phyloP scores from a whole-genome alignment of 2,329 filamentous ascomycete genomes.

The Verticillium zaregamsianum region DNA sequence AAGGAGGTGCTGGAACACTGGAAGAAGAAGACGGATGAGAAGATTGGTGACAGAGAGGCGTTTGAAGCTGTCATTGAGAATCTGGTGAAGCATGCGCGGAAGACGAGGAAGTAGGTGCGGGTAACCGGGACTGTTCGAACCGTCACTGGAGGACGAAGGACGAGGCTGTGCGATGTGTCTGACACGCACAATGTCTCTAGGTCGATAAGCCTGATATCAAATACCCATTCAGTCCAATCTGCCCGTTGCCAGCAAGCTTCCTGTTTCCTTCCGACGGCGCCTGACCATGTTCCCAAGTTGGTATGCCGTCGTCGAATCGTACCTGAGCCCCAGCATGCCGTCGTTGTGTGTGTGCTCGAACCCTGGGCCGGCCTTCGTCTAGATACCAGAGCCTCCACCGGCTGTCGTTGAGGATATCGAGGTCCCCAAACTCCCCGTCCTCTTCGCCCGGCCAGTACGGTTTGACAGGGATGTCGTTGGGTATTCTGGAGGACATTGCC shows the following conservation, averaged over 20 bases:
- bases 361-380: too few species aligned
- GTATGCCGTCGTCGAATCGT: not conserved
- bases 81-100: conserved; percentile 83
- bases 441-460: too few species aligned
- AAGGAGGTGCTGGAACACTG: conserved; percentile 82
- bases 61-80: conserved; percentile 98
- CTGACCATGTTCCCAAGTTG: not conserved
- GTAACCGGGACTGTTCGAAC: too few species aligned
- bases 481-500: too few species aligned
- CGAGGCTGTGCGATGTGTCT: not conserved
- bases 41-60: conserved; percentile 84
- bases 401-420: too few species aligned
- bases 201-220: not conserved
- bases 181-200: not conserved
- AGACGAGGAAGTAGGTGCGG: conserved; percentile 64
- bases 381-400: too few species aligned
- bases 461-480: too few species aligned
- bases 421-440: too few species aligned
- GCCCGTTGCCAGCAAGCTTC: not conserved
- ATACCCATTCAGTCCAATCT: not conserved
- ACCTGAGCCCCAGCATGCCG: not conserved
- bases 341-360: too few species aligned
- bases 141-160: not conserved
- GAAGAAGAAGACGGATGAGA: conserved; percentile 80
- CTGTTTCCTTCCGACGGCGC: too few species aligned